These are phyloP conservation scores for Phytophthora vignae DNA, from an alignment of 352 stramenopile species.

Conservation along the genomic window DNA sequence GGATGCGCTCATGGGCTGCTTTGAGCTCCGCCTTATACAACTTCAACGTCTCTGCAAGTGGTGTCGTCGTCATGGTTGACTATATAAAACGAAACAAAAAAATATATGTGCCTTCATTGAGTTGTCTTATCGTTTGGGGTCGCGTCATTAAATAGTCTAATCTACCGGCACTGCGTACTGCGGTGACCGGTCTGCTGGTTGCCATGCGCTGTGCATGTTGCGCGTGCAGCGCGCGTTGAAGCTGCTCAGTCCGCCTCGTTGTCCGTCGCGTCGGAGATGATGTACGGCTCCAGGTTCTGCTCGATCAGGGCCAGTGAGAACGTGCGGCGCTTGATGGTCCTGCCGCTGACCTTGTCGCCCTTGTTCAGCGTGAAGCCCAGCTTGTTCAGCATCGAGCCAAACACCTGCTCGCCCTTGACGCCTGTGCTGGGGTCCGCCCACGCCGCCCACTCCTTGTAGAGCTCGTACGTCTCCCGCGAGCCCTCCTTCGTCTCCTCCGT, in stretches of 20 bases:
- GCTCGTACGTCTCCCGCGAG: neutral
- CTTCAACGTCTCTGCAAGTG: neutral
- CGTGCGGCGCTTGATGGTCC: neutral
- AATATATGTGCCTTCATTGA: neutral
- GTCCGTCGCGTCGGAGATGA: neutral
- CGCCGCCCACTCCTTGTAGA: neutral
- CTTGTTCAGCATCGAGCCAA: neutral
- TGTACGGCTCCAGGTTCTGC: neutral
- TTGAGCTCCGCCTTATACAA: neutral
- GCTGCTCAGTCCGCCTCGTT: neutral
- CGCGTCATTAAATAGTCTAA: conserved; percentile 1
- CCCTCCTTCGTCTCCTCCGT: neutral
- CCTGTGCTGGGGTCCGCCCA: neutral
- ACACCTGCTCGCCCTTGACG: neutral
- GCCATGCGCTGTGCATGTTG: neutral
- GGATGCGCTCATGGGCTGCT: neutral
- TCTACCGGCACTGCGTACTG: conserved; percentile 2
- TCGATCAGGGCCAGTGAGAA: neutral
- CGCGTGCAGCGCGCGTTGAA: neutral
- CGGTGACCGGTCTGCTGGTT: neutral
- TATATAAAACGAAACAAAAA: neutral
- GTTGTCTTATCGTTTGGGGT: neutral
- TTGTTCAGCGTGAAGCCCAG: neutral
- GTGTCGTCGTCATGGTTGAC: neutral
- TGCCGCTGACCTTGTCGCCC: neutral